These are phyloP conservation scores for Myotisia sp. DNA, from an alignment of 2,329 filamentous ascomycete species.

Conservation along the genomic window DNA sequence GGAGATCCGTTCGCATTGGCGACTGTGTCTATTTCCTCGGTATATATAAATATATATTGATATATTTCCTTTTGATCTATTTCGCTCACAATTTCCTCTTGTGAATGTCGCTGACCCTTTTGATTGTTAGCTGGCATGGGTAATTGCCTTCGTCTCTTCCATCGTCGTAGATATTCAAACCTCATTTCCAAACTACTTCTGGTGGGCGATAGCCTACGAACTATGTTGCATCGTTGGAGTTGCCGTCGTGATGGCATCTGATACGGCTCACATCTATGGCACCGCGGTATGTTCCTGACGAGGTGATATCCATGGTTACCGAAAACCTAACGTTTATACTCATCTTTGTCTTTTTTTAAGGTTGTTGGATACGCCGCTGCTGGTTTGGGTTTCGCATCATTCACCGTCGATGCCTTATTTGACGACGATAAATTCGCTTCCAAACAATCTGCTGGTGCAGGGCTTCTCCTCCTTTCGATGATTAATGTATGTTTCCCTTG, in stretches of 20 bases:
- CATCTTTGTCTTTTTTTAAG: conserved; percentile 22
- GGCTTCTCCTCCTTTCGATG: conserved; percentile 88
- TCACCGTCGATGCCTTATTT: conserved; percentile 72
- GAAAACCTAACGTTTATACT: too few relatives aligned
- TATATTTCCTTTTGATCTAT: too few relatives aligned
- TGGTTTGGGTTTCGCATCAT: conserved; percentile 71
- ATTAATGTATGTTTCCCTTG: conserved; percentile 52
- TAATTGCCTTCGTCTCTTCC: conserved; percentile 79
- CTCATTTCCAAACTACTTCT: conserved; percentile 69
- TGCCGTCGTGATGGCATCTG: conserved; percentile 67
- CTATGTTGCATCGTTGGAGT: conserved; percentile 70
- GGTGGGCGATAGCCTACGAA: conserved; percentile 83
- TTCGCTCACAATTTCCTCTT: neutral
- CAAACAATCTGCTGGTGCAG: conserved; percentile 75
- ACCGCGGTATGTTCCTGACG: conserved; percentile 50
- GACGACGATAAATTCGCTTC: conserved; percentile 55
- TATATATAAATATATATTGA: conserved; percentile 38
- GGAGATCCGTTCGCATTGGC: conserved; percentile 93
- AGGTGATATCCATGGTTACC: neutral
- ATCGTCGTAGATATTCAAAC: conserved; percentile 52
- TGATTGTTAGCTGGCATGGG: conserved; percentile 64
- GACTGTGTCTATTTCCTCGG: conserved; percentile 79
- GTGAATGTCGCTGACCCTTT: neutral
- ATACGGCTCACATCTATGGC: conserved; percentile 75
- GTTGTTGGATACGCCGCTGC: conserved; percentile 75